A percentile compares a stretch with the other conserved stretches of the same genome.
Evolutionary conservation across 306 rosid species (phyloP).

Genomic region (Canavalia ensiformis): DNA sequence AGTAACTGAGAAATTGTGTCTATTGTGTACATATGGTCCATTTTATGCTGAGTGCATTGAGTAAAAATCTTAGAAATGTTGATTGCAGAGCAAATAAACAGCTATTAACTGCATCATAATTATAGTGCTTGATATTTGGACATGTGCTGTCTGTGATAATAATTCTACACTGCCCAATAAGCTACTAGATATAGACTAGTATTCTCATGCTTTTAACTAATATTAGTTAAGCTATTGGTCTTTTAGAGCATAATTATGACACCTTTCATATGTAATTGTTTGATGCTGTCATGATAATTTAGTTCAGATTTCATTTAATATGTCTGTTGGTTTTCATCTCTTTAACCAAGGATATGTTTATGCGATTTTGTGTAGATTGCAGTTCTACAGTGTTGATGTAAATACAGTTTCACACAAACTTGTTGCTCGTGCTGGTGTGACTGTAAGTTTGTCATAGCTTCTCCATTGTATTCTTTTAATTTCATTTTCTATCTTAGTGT

Average conservation of each 20-base stretch:
- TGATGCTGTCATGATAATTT: conserved; percentile 6
- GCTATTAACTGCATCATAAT: neutral
- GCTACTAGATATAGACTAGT: conserved; percentile 22
- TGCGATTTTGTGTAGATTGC: conserved; percentile 65
- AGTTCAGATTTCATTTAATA: conserved; percentile 22
- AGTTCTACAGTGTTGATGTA: conserved; percentile 81
- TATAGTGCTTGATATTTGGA: conserved; percentile 18
- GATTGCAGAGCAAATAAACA: neutral
- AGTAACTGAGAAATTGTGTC: neutral
- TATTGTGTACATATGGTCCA: neutral
- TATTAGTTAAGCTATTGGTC: conserved; percentile 26
- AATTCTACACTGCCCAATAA: neutral
- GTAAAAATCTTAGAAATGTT: neutral
- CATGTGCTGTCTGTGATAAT: neutral
- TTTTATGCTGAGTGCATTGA: neutral
- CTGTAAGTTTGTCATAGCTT: conserved; percentile 69
- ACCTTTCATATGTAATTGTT: conserved; percentile 16
- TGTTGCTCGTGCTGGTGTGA: conserved; percentile 81
- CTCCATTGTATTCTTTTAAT: conserved; percentile 28
- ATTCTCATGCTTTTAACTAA: neutral
- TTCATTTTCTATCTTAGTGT: conserved; percentile 34
- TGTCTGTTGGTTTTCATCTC: conserved; percentile 30
- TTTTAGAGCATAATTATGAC: conserved; percentile 5
- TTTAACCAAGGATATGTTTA: conserved; percentile 29
- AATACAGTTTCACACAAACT: conserved; percentile 81